phyloP scores from a whole-genome alignment of 2,329 filamentous ascomycete species.

The Beauveria sp. region DNA sequence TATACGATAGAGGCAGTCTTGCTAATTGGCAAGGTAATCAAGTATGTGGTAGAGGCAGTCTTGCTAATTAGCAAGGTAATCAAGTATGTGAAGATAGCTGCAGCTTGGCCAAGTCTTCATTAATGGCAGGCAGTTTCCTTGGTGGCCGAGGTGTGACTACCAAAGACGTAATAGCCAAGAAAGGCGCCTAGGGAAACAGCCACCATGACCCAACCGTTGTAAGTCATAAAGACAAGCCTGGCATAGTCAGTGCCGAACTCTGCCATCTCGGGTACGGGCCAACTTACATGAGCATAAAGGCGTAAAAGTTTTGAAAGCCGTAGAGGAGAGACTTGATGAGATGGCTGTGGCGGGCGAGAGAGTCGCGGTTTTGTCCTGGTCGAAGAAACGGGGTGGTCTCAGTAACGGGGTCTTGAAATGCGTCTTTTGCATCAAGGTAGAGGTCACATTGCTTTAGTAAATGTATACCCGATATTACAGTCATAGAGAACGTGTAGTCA shows the following conservation, averaged over 20 bases:
- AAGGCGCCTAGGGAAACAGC: slow-evolving; percentile 84
- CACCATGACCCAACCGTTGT: slow-evolving; percentile 97
- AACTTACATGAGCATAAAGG: slow-evolving; percentile 98
- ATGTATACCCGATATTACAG: not conserved
- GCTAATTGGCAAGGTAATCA: not conserved
- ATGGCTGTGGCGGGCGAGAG: slow-evolving; percentile 60
- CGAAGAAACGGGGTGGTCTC: slow-evolving; percentile 56
- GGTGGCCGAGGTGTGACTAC: slow-evolving; percentile 57
- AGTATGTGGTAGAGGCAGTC: not conserved
- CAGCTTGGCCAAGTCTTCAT: slow-evolving; percentile 14
- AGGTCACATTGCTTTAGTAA: slow-evolving; percentile 1
- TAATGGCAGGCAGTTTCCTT: slow-evolving; percentile 92
- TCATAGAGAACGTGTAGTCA: not conserved
- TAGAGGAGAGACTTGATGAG: slow-evolving; percentile 78
- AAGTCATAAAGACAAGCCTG: slow-evolving; percentile 99
- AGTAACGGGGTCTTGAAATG: slow-evolving; percentile 36
- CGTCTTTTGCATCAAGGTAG: not conserved
- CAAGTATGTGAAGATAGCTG: no score
- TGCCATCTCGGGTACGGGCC: not conserved
- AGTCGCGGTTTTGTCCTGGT: slow-evolving; percentile 63
- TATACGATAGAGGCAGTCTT: not conserved
- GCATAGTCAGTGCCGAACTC: not conserved
- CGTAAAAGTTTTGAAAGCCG: slow-evolving; percentile 93
- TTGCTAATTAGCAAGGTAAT: not conserved
- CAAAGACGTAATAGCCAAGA: slow-evolving; percentile 78